Base-by-base conservation (phyloP, 2,329 filamentous ascomycete genomes). In the Pezicula carpinea region DNA sequence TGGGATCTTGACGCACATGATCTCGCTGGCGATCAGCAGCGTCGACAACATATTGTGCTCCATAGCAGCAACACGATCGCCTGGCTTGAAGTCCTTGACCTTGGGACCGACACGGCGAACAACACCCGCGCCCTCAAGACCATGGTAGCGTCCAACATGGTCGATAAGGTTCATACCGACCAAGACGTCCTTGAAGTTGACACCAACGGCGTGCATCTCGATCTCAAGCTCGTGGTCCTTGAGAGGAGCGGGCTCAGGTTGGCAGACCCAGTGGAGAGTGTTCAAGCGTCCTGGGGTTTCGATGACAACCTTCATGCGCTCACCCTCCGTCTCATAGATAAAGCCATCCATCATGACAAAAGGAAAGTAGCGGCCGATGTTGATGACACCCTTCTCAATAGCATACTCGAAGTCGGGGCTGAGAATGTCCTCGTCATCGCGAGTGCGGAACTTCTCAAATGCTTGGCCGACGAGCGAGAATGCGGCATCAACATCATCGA, bases 121-220 rank as follows among this genome's bases (percentile, higher is more conserved):
- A 31, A 64, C 23, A 17, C 63, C 63, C 40, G 50, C 53, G 33
- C 52, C 61, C 45, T 65, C 63, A 15, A 57, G 50, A 21, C 63
- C 62, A n/a, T 62, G 53, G n/a, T 18, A 19, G 17, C 15, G 10
- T 14, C 11, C 56, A 4, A 23, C 18, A 5, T 21, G 33, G 8
- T 44, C 10, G 44, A 5, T 23, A 23, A 47, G 17, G 40, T 54
- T 55, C 43, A 57, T 43, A 15, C 52, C 46, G 22, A 53, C 43
- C 13, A 51, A 22, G 14, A 55, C 34, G 43, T 57, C 54, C 39
- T 49, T 47, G 45, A 59, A 55, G 43, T 50, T 48, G 13, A 55
- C 31, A 5, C 42, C 43, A 13, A 34, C 32, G 17, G 32, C 39
- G 18, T 39, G 47, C 11, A 45, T 34, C 19, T 51, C 34, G 21